Base-by-base conservation (phyloP, 192 early-diverging fungal species). In the Linnemannia hyalina region DNA sequence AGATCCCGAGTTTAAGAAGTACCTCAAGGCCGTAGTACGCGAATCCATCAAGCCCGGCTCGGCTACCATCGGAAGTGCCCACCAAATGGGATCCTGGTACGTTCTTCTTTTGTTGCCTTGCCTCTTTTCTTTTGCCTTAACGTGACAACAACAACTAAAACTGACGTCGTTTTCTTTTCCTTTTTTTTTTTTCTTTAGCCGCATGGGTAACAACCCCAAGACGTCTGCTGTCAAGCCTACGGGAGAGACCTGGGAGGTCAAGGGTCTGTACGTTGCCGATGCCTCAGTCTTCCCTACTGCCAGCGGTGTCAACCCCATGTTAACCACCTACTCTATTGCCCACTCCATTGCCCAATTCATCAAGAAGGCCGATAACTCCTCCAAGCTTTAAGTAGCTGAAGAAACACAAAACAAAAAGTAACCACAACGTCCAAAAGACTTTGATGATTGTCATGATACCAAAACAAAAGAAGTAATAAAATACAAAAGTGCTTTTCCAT, bases 161-260 rank as follows among this genome's bases (percentile, higher is more conserved):
- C 68, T 23, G 32, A 60, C 42, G 40, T 69, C 42, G 35, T 35
- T 57, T 20, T 70, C 75, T 44, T 69, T 70, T 32, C 44, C 3
- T 23, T 11, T 16, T 47, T 11, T 16, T 47, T n/a, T 26, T 41
- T 46, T 68, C 23, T 46, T 74, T 89, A 89, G 92, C 80, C 90
- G 95, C 10, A 95, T 97, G 94, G 93, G 91, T 32, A 82, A 83
- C 22, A 88, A 88, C 42, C 89, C 93, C n/a, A 72, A 75, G 42
- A 74, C 77, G 2, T 93, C 93, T 10, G 96, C 83, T 42, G 90
- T 94, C 23, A 91, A 95, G 54, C 94, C 95, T 3, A 88, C 89
- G 1, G 96, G 96, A 18, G 91, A 95, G 78, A 91, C 93, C 3
- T 97, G 93, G 94, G 96, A 95, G 73, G 87, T 94, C 70, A 89